Evolutionary conservation across 2,329 filamentous ascomycete genomes (phyloP).

Genomic region (Biscogniauxia marginata): DNA sequence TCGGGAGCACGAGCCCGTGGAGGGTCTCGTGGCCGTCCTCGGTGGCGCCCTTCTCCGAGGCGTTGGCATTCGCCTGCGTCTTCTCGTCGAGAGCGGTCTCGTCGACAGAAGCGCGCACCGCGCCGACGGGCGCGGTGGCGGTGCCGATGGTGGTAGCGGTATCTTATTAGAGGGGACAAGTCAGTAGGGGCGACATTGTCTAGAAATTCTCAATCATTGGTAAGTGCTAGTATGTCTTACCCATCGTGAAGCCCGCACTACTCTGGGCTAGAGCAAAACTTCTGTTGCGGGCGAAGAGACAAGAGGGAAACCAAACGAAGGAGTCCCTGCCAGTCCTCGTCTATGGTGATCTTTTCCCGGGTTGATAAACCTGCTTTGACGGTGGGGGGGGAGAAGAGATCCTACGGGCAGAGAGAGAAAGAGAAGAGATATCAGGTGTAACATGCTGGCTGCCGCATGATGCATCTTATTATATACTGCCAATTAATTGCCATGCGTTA

Average conservation of each 20-base stretch:
- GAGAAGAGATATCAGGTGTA: background rate
- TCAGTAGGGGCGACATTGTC: background rate
- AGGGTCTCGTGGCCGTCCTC: slow-evolving; percentile 29
- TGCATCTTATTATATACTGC: background rate
- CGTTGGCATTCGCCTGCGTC: slow-evolving; percentile 3
- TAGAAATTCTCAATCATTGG: background rate
- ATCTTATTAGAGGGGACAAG: slow-evolving; percentile 8
- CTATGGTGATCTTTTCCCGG: background rate
- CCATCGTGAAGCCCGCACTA: background rate
- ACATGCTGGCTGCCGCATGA: background rate
- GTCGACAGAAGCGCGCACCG: slow-evolving; percentile 24
- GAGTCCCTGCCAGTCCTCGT: background rate
- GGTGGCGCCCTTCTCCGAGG: slow-evolving; percentile 7
- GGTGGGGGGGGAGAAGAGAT: background rate
- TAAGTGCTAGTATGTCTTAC: background rate
- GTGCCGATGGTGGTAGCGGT: slow-evolving; percentile 22
- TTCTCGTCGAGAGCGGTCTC: slow-evolving; percentile 19
- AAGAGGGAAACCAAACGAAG: background rate
- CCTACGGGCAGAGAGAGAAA: background rate
- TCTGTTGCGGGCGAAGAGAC: background rate
- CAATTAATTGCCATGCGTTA: too few species aligned
- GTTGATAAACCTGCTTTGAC: background rate
- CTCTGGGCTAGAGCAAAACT: background rate
- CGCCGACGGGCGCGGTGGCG: slow-evolving; percentile 15
- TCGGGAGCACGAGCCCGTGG: slow-evolving; percentile 38